Conservation (phyloP, 495 filamentous ascomycete genomes). For the Neurospora africana region DNA sequence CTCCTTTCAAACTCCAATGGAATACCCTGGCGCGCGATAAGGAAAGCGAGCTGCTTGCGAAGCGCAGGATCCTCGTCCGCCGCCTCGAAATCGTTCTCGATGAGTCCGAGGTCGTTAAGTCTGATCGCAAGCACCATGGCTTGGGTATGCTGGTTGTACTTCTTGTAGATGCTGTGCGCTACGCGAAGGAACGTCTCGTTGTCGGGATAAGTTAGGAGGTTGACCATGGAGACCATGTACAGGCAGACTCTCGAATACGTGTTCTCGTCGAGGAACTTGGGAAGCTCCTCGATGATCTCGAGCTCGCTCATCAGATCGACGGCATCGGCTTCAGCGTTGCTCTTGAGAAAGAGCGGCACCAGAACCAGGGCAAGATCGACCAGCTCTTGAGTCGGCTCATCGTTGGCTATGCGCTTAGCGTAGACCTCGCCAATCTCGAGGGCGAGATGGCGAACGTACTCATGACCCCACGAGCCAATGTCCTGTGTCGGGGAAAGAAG, state of each 20-base stretch:
- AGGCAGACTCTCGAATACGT: slow-evolving; percentile 88
- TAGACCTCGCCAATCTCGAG: slow-evolving; percentile 94
- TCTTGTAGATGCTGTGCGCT: slow-evolving; percentile 83
- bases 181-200: slow-evolving; percentile 88
- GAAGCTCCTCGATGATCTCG: slow-evolving; percentile 91
- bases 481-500: slow-evolving; percentile 82
- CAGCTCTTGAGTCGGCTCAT: slow-evolving; percentile 59
- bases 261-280: slow-evolving; percentile 81
- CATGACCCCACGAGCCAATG: slow-evolving; percentile 95
- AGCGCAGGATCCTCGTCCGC: slow-evolving; percentile 64
- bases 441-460: slow-evolving; percentile 93
- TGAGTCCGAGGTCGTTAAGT: slow-evolving; percentile 74
- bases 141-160: slow-evolving; percentile 83
- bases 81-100: slow-evolving; percentile 65
- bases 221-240: slow-evolving; percentile 99
- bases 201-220: slow-evolving; percentile 91
- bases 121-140: slow-evolving; percentile 91
- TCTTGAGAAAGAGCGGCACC: slow-evolving; percentile 90
- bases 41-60: slow-evolving; percentile 90
- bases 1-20: slow-evolving; percentile 53
- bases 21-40: slow-evolving; percentile 85
- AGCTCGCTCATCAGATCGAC: slow-evolving; percentile 94
- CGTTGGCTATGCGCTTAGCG: slow-evolving; percentile 52
- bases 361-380: slow-evolving; percentile 70
- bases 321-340: slow-evolving; percentile 96